Evolutionary conservation across 2,329 filamentous ascomycete species (phyloP).

Genomic region (Colletotrichum brevisporum): DNA sequence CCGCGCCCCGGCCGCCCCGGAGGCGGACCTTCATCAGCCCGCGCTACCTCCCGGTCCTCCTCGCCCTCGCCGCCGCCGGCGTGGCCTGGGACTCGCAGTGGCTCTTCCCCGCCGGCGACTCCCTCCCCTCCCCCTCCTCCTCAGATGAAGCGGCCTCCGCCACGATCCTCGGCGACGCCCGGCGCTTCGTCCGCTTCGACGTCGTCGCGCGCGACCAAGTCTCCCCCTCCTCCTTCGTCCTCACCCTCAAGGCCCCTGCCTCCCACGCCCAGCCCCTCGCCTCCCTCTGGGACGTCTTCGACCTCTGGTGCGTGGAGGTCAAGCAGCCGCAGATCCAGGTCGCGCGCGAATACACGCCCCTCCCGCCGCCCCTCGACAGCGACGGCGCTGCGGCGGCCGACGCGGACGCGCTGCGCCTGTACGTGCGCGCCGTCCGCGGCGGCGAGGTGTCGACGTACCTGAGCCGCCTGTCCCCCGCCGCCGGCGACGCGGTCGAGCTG

Average conservation of each 20-base stretch:
- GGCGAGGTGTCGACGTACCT: constrained; percentile 92
- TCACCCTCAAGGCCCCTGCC: constrained; percentile 72
- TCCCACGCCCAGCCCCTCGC: constrained; percentile 47
- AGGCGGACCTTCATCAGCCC: constrained; percentile 24
- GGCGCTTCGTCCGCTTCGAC: constrained; percentile 74
- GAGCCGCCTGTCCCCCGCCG: constrained; percentile 64
- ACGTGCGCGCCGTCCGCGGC: constrained; percentile 82
- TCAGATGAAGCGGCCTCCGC: constrained; percentile 14
- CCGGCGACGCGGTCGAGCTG: constrained; percentile 77
- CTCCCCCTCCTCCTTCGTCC: constrained; percentile 77
- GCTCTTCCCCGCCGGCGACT: constrained; percentile 29
- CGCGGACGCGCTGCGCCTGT: constrained; percentile 73
- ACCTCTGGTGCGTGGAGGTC: constrained; percentile 90
- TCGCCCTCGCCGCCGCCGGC: constrained; percentile 29
- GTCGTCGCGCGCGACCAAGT: constrained; percentile 73
- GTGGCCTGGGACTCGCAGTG: constrained; percentile 38
- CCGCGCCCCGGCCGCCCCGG: neutral
- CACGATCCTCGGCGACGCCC: constrained; percentile 66
- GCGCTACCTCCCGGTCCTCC: constrained; percentile 26
- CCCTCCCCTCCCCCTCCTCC: constrained; percentile 20
- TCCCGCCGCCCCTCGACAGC: constrained; percentile 67
- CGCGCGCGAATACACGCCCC: constrained; percentile 89
- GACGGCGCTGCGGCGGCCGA: constrained; percentile 48
- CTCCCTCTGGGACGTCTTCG: constrained; percentile 58
- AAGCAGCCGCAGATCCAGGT: constrained; percentile 97